These are phyloP conservation scores for Trichoderma gamsii DNA, from an alignment of 495 filamentous ascomycete genomes.

Conservation along the genomic window DNA sequence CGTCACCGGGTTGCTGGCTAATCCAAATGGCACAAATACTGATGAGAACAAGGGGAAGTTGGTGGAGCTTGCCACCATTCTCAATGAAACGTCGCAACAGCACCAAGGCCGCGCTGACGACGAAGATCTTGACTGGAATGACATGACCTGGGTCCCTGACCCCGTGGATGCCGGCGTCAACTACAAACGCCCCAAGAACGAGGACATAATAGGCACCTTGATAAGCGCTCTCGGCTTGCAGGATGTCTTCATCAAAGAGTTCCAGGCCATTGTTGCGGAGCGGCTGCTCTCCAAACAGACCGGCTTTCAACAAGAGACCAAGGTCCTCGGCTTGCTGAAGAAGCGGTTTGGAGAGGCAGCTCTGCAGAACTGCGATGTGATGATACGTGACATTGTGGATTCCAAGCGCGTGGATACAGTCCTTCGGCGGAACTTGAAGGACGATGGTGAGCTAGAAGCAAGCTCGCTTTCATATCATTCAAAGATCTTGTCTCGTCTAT, in stretches of 20 bases:
- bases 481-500: conserved; percentile 85
- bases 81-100: conserved; percentile 54
- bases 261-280: conserved; percentile 77
- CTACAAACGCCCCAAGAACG: conserved; percentile 79
- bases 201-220: conserved; percentile 87
- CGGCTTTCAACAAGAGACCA: conserved; percentile 65
- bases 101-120: conserved; percentile 39
- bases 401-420: conserved; percentile 63
- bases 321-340: conserved; percentile 82
- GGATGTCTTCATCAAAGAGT: conserved; percentile 88
- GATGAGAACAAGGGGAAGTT: conserved; percentile 43
- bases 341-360: conserved; percentile 77
- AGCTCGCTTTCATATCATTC: conserved; percentile 49
- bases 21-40: conserved; percentile 47
- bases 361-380: conserved; percentile 89
- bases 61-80: conserved; percentile 67
- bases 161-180: conserved; percentile 89
- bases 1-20: conserved; percentile 75
- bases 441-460: conserved; percentile 21
- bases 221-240: conserved; percentile 80
- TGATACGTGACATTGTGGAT: conserved; percentile 91
- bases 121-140: conserved; percentile 76
- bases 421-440: conserved; percentile 44
- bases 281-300: conserved; percentile 67
- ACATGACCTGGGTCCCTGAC: conserved; percentile 87